Base-by-base conservation (phyloP, 1,284 basidiomycete species). In the Schizopora paradoxa region DNA sequence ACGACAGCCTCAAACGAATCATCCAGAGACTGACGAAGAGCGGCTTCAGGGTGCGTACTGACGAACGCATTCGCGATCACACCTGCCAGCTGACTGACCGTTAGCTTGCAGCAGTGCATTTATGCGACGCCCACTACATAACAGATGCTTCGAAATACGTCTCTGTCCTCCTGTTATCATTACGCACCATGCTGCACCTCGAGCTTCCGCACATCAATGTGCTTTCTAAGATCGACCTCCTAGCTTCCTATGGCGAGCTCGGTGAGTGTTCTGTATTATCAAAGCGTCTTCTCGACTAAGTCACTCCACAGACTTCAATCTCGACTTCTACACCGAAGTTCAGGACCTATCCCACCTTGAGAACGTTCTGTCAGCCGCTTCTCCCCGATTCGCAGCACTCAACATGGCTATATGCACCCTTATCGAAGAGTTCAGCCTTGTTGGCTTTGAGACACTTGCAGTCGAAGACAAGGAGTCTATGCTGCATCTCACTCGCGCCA, bases 161-260 rank as follows among this genome's bases (percentile, higher is more conserved):
- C 46, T 91, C 94, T 1, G 82, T 98, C 8, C 75, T 98, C 33
- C 76, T 99, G 28, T 78, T 99, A 4, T 91, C 92, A 5, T 73
- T 99, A 18, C 78, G 95, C 38, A 91, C 94, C 14, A 99, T 99
- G 96, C 75, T 99, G n/a, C 92, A 96, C 61, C 77, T 99, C 45
- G 96, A 97, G 61, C 76, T 99, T 21, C 96, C 96, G 0, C 96
- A 98, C 62, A 73, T 99, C 66, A 99, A 99, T 59, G 95, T 99
- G 1, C 73, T 99, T 11, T 93, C 90, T 26, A 99, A 99, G 66
- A 77, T 99, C 44, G 96, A 99, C 66, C 69, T 98, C 18, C 72
- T 99, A 13, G 71, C 77, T 11, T 78, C 86, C 54, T 93, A 93
- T 55, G 93, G 91, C 13, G 87, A 95, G 51, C 74, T 96, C 36